Evolutionary conservation across 768 basidiomycete species (phyloP), one percentile per base, ranked within the genome.

Genomic region (Termitomyces sp.): DNA sequence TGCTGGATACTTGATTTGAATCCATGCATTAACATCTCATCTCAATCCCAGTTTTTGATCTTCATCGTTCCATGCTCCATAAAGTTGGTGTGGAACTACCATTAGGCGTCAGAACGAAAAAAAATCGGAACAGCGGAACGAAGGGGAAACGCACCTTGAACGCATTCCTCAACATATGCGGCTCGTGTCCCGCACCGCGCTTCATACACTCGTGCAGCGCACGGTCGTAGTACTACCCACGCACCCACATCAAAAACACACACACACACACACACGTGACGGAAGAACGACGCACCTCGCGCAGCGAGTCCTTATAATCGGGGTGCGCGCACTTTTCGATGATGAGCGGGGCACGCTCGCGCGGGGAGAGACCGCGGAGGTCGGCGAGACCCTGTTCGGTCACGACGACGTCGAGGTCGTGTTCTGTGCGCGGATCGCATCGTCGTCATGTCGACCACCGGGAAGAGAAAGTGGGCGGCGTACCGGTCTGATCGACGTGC

Each of bases 341-440:
- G 58, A 81, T 79, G 14, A 77, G 6, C 1, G 77, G 77, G 0
- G 79, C 79, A 10, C 78, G 72, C 56, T 81, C 78, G 30, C 79
- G 69, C 0, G 79, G 79, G 10, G 77, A 74, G 14, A 81, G 67
- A 4, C 78, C 78, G 30, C 79, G 74, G 12, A 81, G 67, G 58
- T 81, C 79, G 34, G 78, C 79, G 9, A 79, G 71, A 39, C 79
- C 79, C 58, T 81, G 79, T 61, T 81, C 79, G 2, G 79, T 79
- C 18, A 81, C 77, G 53, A 81, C 59, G 22, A 81, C 62, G 58
- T 81, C 79, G 4, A 81, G 68, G 57, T 79, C 79, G 56, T 81
- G 79, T 62, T 81, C 79, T 77, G 34, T 18, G 20, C 5, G 27
- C 24, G 34, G 27, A 6, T 14, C 12, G n/a, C 7, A 20, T n/a